phyloP scores from a whole-genome alignment of 208 protist genomes.

The Naegleria lovaniensis region DNA sequence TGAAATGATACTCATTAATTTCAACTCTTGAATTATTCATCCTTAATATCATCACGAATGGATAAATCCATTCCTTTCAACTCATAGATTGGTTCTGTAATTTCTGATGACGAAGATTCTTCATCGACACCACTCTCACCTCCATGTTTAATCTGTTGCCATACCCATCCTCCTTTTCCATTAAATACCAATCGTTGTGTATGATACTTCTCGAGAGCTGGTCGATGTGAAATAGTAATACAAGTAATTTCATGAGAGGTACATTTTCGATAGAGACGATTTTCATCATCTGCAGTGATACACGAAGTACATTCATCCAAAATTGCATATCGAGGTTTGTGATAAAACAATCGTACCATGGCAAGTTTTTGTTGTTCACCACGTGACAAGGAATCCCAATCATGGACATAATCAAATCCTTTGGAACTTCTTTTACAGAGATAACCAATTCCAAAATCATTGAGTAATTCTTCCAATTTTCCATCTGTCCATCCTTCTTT shows the following conservation, averaged over 20 bases:
- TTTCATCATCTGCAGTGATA: constrained; percentile 48
- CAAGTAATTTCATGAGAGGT: background rate
- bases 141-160: background rate
- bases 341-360: constrained; percentile 49
- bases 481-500: background rate
- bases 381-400: background rate
- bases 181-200: background rate
- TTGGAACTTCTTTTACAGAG: background rate
- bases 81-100: background rate
- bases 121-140: background rate
- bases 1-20: too few relatives aligned
- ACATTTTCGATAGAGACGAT: constrained; percentile 31
- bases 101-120: background rate
- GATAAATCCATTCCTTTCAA: background rate
- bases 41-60: background rate
- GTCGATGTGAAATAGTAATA: background rate
- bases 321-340: constrained; percentile 51
- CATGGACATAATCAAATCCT: background rate
- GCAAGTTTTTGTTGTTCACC: constrained; percentile 40
- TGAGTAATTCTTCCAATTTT: constrained; percentile 20
- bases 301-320: constrained; percentile 53
- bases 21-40: too few relatives aligned
- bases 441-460: background rate
- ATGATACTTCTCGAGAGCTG: background rate
- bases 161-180: background rate